Conservation (phyloP, 2,329 filamentous ascomycete species). For the Colletotrichum sp. region DNA sequence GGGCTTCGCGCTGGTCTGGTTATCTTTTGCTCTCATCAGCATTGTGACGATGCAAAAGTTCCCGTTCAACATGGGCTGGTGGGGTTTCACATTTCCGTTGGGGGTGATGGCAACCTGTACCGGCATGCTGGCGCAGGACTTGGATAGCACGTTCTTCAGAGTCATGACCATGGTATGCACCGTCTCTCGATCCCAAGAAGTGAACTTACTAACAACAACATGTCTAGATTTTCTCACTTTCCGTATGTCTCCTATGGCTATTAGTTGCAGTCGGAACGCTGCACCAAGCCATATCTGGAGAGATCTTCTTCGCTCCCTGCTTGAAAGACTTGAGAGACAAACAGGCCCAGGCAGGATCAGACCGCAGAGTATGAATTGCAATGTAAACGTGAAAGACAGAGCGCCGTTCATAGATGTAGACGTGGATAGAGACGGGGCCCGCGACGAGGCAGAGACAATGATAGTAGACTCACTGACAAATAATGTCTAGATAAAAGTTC, state of each 20-base stretch:
- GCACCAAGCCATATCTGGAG: constrained; percentile 40
- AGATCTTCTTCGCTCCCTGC: constrained; percentile 51
- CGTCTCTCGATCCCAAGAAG: neutral
- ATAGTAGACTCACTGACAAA: neutral
- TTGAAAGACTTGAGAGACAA: constrained; percentile 41
- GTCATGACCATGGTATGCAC: constrained; percentile 39
- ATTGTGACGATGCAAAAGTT: constrained; percentile 40
- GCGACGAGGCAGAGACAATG: neutral
- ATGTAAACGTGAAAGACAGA: neutral
- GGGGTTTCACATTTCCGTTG: constrained; percentile 52
- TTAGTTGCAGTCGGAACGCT: constrained; percentile 44
- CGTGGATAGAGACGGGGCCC: neutral
- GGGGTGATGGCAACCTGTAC: constrained; percentile 50
- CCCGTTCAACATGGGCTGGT: constrained; percentile 54
- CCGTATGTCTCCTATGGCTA: constrained; percentile 46
- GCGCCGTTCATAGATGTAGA: neutral
- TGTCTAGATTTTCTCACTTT: constrained; percentile 42
- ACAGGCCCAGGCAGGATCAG: constrained; percentile 27
- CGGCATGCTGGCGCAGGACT: constrained; percentile 40
- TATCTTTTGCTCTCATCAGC: constrained; percentile 47
- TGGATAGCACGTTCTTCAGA: constrained; percentile 48
- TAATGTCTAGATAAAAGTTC: neutral
- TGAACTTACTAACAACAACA: neutral
- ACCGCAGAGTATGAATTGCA: constrained; percentile 29
- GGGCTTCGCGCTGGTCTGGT: constrained; percentile 49